Percentiles rank a stretch among this genome's conserved stretches.
phyloP scores from a whole-genome alignment of 2,329 filamentous ascomycete species.

The Sordariomycetes sp. region DNA sequence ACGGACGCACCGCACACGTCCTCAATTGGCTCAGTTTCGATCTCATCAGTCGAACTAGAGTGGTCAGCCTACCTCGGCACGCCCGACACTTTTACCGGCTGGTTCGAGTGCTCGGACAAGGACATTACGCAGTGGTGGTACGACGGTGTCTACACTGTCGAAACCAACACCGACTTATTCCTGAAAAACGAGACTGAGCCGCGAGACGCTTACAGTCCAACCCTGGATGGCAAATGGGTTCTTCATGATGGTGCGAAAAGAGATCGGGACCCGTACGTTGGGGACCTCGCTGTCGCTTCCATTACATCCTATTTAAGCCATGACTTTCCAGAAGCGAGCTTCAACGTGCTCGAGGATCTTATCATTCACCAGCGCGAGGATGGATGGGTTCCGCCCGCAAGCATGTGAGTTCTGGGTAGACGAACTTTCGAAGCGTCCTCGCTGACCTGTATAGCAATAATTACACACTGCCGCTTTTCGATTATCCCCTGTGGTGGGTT shows the following conservation, averaged over 20 bases:
- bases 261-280: constrained; percentile 43
- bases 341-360: constrained; percentile 40
- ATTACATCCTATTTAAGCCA: constrained; percentile 39
- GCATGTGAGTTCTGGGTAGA: constrained; percentile 27
- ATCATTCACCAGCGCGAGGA: constrained; percentile 37
- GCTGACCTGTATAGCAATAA: constrained; percentile 25
- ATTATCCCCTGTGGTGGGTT: constrained; percentile 46
- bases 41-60: constrained; percentile 29
- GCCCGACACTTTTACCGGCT: constrained; percentile 37
- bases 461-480: constrained; percentile 38
- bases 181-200: constrained; percentile 38
- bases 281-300: constrained; percentile 38
- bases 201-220: constrained; percentile 29
- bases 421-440: no score
- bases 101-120: constrained; percentile 41
- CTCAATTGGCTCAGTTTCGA: constrained; percentile 29
- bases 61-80: constrained; percentile 37
- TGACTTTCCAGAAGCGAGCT: constrained; percentile 24
- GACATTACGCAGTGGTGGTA: constrained; percentile 43
- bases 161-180: constrained; percentile 37
- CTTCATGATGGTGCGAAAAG: constrained; percentile 41
- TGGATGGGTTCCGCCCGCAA: constrained; percentile 45
- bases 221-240: constrained; percentile 34
- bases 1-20: constrained; percentile 34
- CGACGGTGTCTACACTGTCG: constrained; percentile 42